Evolutionary conservation across 2,329 filamentous ascomycete genomes (phyloP), one percentile per base, ranked within the genome.

Genomic region (Hymenoscyphus repandus): DNA sequence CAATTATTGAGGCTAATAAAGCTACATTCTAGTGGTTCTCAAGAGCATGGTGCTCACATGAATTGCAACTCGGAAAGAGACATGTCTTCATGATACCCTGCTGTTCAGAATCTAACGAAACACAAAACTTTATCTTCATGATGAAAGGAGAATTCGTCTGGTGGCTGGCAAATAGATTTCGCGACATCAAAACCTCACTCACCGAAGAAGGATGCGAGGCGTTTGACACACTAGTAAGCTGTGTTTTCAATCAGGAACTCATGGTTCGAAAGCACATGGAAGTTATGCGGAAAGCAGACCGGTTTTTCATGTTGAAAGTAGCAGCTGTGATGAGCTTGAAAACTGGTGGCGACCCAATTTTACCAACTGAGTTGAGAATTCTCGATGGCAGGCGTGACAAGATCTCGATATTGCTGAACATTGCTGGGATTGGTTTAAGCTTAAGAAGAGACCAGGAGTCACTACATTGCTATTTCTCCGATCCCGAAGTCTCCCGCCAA

Each of bases 371-470:
- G 22, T 18, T 40, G 11, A 51, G 49, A 22, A 18, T 17, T 34
- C 40, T 27, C 30, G 49, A 47, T 37, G 49, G 34, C n/a, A 39
- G 44, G 10, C 43, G 49, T 44, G 49, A 51, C 18, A 51, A 47
- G 49, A 46, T 51, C 18, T 51, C 49, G 11, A 51, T 51, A 9
- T 17, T 46, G 6, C 36, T 51, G 30, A 51, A 51, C 18, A 46
- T 36, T 37, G 42, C 42, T 30, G 36, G 49, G n/a, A 46, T 46
- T 42, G 49, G 36, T 2, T 22, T 51, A 37, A 51, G 31, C 34
- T 18, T 51, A 9, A 51, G 36, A 15, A 36, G 49, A 34, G 32
- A 34, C 41, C 22, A 12, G 9, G 49, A 46, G 13, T 15, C 36
- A 9, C 37, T 47, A 38, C 34, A 12, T 20, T 13, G 13, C 12